These are phyloP conservation scores for Colletotrichum australisinense DNA, from an alignment of 2,329 filamentous ascomycete genomes.

Conservation along the genomic window DNA sequence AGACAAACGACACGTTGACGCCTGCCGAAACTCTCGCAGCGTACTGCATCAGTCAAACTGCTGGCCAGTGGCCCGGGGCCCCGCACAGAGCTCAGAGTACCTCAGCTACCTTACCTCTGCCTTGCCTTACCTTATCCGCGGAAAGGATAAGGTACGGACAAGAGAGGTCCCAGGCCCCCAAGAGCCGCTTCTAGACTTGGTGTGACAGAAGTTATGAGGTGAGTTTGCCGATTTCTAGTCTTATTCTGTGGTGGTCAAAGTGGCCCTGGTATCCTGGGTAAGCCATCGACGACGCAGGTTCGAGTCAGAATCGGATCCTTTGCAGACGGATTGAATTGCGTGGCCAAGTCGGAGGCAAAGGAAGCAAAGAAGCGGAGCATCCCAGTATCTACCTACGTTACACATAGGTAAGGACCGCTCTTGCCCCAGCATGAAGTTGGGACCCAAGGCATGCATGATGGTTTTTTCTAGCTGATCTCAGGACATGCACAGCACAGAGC, in stretches of 20 bases:
- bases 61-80: constrained; percentile 22
- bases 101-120: background rate
- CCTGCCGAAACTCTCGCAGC: constrained; percentile 22
- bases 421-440: background rate
- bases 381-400: background rate
- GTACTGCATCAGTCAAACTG: constrained; percentile 18
- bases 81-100: constrained; percentile 20
- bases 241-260: constrained; percentile 1
- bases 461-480: background rate
- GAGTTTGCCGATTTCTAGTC: background rate
- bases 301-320: background rate
- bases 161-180: background rate
- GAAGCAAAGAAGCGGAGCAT: background rate
- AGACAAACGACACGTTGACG: background rate
- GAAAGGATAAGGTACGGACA: background rate
- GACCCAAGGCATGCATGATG: background rate
- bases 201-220: background rate
- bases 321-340: no score
- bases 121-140: background rate
- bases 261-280: background rate
- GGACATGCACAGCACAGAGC: constrained; percentile 8
- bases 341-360: background rate
- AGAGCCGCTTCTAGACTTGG: background rate
- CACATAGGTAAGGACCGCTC: background rate
- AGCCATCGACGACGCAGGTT: background rate